These are phyloP conservation scores for Vitis hybrid DNA, from an alignment of 177 flowering plant species.

Conservation along the genomic window DNA sequence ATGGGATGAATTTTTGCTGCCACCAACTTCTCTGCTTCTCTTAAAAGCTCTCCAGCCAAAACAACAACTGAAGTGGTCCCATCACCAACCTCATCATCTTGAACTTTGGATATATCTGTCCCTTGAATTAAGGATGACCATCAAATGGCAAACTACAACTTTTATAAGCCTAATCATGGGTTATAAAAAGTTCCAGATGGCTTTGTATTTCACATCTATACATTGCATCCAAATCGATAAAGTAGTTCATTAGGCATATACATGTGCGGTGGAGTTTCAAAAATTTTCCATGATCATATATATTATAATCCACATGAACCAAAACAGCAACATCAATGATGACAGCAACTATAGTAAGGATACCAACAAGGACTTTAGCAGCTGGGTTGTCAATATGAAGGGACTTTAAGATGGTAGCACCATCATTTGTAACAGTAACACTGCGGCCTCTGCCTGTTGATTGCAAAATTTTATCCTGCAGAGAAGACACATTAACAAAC, in stretches of 20 bases:
- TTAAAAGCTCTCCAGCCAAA: constrained; percentile 90
- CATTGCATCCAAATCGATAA: too few relatives aligned
- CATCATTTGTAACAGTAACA: constrained; percentile 97
- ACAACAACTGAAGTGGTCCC: constrained; percentile 99
- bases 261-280: too few relatives aligned
- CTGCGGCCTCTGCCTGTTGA: constrained; percentile 84
- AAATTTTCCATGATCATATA: too few relatives aligned
- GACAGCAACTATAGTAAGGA: constrained; percentile 35
- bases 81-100: constrained; percentile 99
- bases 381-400: constrained; percentile 97
- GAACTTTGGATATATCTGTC: constrained; percentile 92
- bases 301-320: too few relatives aligned
- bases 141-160: not conserved
- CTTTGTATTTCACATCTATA: too few relatives aligned
- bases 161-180: not conserved
- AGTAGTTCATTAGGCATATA: too few relatives aligned
- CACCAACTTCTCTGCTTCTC: constrained; percentile 93
- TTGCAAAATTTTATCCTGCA: constrained; percentile 91
- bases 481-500: not conserved
- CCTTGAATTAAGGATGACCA: constrained; percentile 28
- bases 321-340: too few relatives aligned
- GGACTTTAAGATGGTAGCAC: constrained; percentile 94
- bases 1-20: constrained; percentile 92
- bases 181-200: too few relatives aligned
- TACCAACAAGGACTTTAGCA: constrained; percentile 97